Evolutionary conservation across 2,329 filamentous ascomycete species (phyloP), one percentile per base, ranked within the genome.

Genomic region (Alternaria brassicae): DNA sequence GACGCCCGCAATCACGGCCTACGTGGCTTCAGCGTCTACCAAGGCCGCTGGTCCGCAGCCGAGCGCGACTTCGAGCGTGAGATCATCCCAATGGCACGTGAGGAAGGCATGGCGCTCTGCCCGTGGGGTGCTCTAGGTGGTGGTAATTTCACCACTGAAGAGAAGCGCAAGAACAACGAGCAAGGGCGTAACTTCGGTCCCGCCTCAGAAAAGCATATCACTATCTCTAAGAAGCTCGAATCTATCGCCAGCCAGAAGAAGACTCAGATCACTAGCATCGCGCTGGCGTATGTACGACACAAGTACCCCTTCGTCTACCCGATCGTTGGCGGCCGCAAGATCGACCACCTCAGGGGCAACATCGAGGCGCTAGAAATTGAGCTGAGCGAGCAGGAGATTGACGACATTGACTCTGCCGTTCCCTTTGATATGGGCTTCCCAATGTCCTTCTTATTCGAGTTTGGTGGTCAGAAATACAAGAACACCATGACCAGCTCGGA

Each of bases 241-340:
- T 80, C 85, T 61, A 81, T 91, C 5, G 87, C 86, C 0, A 81
- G 81, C 37, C 15, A 79, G 81, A 85, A 88, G 68, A 83, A 83
- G 10, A 81, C 82, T 2, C 79, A 83, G 30, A 82, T 91, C 48
- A 89, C 87, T 4, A 84, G 84, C 36, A 63, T 78, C 25, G 90
- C 89, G 19, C 75, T 93, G 34, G 90, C 90, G 1, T 93, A 93
- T 71, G 86, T 92, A 5, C 83, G 90, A 81, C 83, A 85, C 67
- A 92, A 92, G 78, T 81, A 86, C 0, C 86, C 89, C 0, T 88
- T 90, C 62, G 89, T 93, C 10, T 91, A 91, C 69, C 91, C 91
- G 0, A 87, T 93, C 32, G 82, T 92, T 8, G 90, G 91, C 6
- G 88, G 89, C 0, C 83, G 90, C n/a, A 92, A 88, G 68, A 75